These are phyloP conservation scores for Perkinsus chesapeaki DNA, from an alignment of 169 alveolate species.

Conservation along the genomic window DNA sequence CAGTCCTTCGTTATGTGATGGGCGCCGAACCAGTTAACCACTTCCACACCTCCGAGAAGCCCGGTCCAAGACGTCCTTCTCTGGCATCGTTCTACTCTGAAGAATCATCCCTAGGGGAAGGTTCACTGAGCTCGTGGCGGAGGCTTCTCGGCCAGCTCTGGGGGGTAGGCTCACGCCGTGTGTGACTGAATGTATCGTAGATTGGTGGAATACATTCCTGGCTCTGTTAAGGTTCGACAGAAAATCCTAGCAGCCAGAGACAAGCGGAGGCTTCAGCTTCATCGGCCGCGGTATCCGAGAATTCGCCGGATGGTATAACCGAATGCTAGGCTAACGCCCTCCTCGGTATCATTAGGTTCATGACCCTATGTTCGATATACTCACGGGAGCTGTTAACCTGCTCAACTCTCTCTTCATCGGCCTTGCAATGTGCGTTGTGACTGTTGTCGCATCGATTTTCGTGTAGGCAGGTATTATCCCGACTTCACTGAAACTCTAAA, in stretches of 20 bases:
- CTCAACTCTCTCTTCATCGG: neutral
- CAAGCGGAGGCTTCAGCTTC: neutral
- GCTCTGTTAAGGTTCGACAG: neutral
- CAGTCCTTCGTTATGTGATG: too few species aligned
- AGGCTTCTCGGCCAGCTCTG: too few species aligned
- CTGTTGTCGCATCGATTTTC: neutral
- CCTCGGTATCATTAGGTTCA: neutral
- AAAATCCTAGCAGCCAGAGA: neutral
- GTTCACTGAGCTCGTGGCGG: too few species aligned
- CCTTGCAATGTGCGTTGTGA: neutral
- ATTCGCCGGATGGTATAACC: neutral
- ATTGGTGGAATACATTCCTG: neutral
- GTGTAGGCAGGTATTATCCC: neutral
- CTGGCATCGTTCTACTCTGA: too few species aligned
- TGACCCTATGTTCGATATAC: neutral
- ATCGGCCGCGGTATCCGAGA: neutral
- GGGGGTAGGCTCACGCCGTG: too few species aligned
- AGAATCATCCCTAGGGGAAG: too few species aligned
- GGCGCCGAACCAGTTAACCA: too few species aligned
- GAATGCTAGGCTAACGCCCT: neutral
- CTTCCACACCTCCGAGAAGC: too few species aligned
- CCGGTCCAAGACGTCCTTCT: too few species aligned
- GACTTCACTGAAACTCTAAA: neutral
- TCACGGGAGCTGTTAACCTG: neutral
- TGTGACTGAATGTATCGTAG: too few species aligned